Evolutionary conservation across 164 flowering plant genomes (phyloP), one percentile per base, ranked within the genome.

Genomic region (Aristolochia californica): DNA sequence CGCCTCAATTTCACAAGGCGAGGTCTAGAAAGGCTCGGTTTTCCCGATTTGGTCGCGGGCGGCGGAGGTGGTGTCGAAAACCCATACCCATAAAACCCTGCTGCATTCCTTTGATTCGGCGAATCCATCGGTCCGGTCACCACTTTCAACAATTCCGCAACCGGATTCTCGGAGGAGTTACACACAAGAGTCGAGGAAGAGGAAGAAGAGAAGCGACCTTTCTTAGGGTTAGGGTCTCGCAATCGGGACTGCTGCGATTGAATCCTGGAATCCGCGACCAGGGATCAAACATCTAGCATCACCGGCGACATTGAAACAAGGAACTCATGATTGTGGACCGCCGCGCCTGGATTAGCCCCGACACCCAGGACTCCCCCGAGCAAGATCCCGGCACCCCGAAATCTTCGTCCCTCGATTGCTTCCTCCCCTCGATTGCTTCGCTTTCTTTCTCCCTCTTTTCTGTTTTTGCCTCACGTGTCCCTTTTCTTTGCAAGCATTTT

Each of bases 161-260:
- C 48, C 48, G 60, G 49, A 18, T 18, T n/a, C 24, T 38, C 53
- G n/a, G 48, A 3, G 34, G 48, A 53, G 47, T 27, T 55, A 15
- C 53, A 62, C 15, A 45, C n/a, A 18, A 44, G 45, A 43, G 53
- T 18, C 20, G 55, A 55, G 47, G 61, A 43, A 43, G 57, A 60
- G 24, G 45, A 61, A 34, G 55, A 26, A 34, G 51, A 57, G 15
- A 24, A 26, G 59, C 51, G 61, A 56, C 66, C 59, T 57, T 58
- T 55, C 60, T 58, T 70, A 63, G 71, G 63, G 62, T 67, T 68
- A 55, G 71, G 71, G 71, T 57, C 61, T 64, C 56, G 66, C 28
- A 17, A 54, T 11, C 58, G 52, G 13, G 66, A 61, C 27, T 14
- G 44, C 4, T 55, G 43, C 25, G 66, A 16, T 60, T 56, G 52